Evolutionary conservation across 257 asterid species (phyloP), one percentile per base, ranked within the genome.

Genomic region (Datura wrightii): DNA sequence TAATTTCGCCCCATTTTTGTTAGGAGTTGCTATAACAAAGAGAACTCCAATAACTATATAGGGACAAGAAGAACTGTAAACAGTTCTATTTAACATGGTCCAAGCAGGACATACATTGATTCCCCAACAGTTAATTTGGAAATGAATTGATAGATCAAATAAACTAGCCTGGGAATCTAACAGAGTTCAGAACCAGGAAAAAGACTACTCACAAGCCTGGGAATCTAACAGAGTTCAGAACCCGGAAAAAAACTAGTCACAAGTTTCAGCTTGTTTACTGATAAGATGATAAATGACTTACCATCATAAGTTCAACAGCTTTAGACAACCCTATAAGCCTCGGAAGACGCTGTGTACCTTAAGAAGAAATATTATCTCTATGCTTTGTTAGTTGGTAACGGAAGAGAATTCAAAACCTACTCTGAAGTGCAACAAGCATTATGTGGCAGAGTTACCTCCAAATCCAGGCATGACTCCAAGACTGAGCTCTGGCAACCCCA

Each of bases 321-420:
- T 95, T 94, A 46, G 95, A 90, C 89, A 97, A 88, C 80, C 99
- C 99, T 70, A 94, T 89, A 39, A 97, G 96, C 92, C 99, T 92
- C 18, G 99, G 99, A 86, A 97, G 98, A 84, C 95, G 97, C 72
- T 95, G 99, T 72, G 99, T 97, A 62, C 99, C 99, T 97, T 85
- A 63, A 86, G 83, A 83, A 83, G 84, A 52, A 89, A 54, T 36
- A 78, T 78, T 14, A 15, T 52, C 82, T 13, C 24, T 50, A 15
- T 78, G 31, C 48, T 78, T 14, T 50, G 46, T 50, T 31, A 24
- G 24, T 78, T 1, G 46, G 82, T 52, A 50, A 78, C 2, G 63
- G 63, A 71, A 78, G 44, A 78, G 60, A 76, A 76, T 14, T 78
- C 62, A 31, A 50, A 76, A 31, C 63, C 48, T 50, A 31, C 46